Base-by-base conservation (phyloP, 176 grass and related monocot genomes). In the Aegilops tauschii region DNA sequence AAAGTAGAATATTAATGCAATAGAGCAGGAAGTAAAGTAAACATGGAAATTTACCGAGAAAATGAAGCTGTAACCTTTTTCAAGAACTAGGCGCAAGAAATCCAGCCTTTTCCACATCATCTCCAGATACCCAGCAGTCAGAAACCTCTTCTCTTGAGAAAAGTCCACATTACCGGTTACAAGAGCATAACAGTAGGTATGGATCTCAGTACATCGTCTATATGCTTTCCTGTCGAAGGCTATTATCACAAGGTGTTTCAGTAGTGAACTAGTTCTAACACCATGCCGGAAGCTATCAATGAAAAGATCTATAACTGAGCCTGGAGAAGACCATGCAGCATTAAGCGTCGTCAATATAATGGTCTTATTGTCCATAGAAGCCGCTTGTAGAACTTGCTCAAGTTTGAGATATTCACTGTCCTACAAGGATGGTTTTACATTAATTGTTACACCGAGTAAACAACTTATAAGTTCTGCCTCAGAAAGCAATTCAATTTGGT, bases 51-150 rank as follows among this genome's bases (percentile, higher is more conserved):
- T 86, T 86, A 96, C 92, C 79, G 85, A 92, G 89, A 96, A 96
- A 82, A 96, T 74, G 75, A 92, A 96, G 82, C 71, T 93, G 81
- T 96, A 96, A 52, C 92, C 94, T 87, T 93, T 96, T 87, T 90
- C 87, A 90, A 96, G 94, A 77, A 96, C 82, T n/a, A 90, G 35
- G 30, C 89, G 64, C 27, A 96, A 90, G 81, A 96, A 96, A 75
- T 93, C 79, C 29, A 96, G 39, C 54, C 94, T 92, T 93, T 78
- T 90, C 94, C 94, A 96, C 94, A 96, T 96, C 94, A 96, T 93
- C 45, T 87, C 77, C 44, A 96, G 78, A 90, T 96, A 96, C 9
- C 94, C 92, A 73, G 80, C 16, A 69, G 94, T 89, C 83, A 86
- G 82, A 54, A 96, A 96, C 50, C 28, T 90, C 79, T 93, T 90